These are phyloP conservation scores for Angomonas deanei DNA, from an alignment of 208 protist species.

Conservation along the genomic window DNA sequence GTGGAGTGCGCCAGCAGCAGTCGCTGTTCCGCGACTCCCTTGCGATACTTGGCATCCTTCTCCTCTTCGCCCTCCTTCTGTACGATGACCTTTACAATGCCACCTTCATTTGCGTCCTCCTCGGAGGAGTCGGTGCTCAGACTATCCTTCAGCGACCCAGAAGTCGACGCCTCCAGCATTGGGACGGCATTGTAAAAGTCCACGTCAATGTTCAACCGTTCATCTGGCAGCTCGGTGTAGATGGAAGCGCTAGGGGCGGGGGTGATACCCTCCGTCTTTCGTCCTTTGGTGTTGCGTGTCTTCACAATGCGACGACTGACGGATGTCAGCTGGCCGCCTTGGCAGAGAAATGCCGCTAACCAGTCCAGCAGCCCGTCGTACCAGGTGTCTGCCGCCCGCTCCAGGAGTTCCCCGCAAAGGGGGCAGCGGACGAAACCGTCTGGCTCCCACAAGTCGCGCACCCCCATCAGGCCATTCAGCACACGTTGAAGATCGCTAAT, in stretches of 20 bases:
- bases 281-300: not conserved
- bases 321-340: not conserved
- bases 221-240: conserved; percentile 2
- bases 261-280: not conserved
- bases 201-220: not conserved
- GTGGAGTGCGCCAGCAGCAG: conserved; percentile 36
- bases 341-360: not conserved
- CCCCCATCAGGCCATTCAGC: conserved; percentile 36
- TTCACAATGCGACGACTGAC: not conserved
- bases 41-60: not conserved
- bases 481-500: conserved; percentile 29
- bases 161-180: conserved; percentile 19
- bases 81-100: conserved; percentile 22
- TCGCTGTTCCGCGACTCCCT: conserved; percentile 13
- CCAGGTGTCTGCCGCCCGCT: conserved; percentile 4
- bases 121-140: conserved; percentile 13
- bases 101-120: conserved; percentile 21
- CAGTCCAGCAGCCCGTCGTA: conserved; percentile 1
- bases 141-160: conserved; percentile 2
- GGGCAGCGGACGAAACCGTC: conserved; percentile 52
- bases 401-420: conserved; percentile 45
- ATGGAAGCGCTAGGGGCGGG: conserved; percentile 7
- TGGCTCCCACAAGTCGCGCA: conserved; percentile 42
- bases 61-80: not conserved
- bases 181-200: conserved; percentile 15